Conservation (phyloP, 2,329 filamentous ascomycete species). For the Xylaria hypoxylon region DNA sequence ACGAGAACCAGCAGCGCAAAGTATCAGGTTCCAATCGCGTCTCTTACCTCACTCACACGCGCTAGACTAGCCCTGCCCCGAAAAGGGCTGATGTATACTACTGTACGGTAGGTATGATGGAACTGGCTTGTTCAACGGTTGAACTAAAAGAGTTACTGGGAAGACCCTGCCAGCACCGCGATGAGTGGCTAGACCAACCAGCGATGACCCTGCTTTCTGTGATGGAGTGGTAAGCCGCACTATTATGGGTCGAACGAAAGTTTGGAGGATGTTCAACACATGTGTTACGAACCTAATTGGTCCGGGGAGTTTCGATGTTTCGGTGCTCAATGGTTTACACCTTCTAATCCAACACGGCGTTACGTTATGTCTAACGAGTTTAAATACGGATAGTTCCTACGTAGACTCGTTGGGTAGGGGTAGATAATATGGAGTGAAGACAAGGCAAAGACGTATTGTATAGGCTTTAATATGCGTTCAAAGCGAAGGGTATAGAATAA, state of each 20-base stretch:
- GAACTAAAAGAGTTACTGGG: slow-evolving; percentile 51
- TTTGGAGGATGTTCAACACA: slow-evolving; percentile 33
- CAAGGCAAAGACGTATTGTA: slow-evolving; percentile 16
- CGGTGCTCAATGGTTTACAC: slow-evolving; percentile 9
- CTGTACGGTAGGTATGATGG: slow-evolving; percentile 41
- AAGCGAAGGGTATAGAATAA: slow-evolving; percentile 5
- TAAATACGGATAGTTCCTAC: slow-evolving; percentile 6
- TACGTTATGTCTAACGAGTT: neutral
- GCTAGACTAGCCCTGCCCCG: slow-evolving; percentile 42
- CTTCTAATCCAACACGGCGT: slow-evolving; percentile 12
- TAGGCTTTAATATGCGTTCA: slow-evolving; percentile 28
- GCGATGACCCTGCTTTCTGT: slow-evolving; percentile 56
- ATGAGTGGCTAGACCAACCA: slow-evolving; percentile 55
- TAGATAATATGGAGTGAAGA: neutral
- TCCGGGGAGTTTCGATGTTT: slow-evolving; percentile 34
- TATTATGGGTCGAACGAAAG: slow-evolving; percentile 49
- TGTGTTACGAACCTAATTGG: slow-evolving; percentile 38
- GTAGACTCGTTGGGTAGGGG: slow-evolving; percentile 1
- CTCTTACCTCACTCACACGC: slow-evolving; percentile 23
- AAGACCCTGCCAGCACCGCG: slow-evolving; percentile 56
- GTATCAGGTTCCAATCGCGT: slow-evolving; percentile 47
- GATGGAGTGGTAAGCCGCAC: slow-evolving; percentile 56
- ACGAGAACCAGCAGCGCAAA: slow-evolving; percentile 46
- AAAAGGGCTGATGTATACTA: slow-evolving; percentile 40
- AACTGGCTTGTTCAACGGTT: slow-evolving; percentile 49